phyloP scores from a whole-genome alignment of 306 rosid species.

The Pyrus communis region DNA sequence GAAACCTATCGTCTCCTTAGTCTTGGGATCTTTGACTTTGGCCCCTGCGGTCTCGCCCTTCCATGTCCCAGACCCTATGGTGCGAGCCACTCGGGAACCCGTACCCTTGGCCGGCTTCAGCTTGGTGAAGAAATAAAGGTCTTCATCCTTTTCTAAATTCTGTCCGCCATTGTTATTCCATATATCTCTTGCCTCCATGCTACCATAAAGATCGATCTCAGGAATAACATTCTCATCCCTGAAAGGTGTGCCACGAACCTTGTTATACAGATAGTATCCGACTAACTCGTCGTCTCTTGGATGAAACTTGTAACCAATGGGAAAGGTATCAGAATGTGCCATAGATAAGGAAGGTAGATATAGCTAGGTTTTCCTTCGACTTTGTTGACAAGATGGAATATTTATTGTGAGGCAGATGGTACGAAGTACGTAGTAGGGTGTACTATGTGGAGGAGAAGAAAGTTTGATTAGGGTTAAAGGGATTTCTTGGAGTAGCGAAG shows the following conservation, averaged over 20 bases:
- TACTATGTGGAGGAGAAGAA: too few species aligned
- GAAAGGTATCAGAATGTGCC: not conserved
- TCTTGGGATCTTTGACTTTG: not conserved
- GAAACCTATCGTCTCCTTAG: not conserved
- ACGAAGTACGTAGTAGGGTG: too few species aligned
- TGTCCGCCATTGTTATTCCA: not conserved
- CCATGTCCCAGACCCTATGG: not conserved
- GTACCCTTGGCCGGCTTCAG: not conserved
- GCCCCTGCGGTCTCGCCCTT: not conserved
- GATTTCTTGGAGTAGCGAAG: too few species aligned
- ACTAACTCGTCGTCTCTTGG: not conserved
- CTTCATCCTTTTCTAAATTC: not conserved
- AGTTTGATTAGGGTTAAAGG: too few species aligned
- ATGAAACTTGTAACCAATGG: not conserved
- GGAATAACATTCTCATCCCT: not conserved
- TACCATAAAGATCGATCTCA: not conserved
- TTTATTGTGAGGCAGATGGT: too few species aligned
- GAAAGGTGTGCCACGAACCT: not conserved
- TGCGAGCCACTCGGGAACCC: not conserved
- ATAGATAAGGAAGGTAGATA: not conserved
- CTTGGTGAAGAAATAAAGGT: not conserved
- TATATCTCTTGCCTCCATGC: not conserved
- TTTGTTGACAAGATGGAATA: too few species aligned
- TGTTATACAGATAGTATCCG: not conserved
- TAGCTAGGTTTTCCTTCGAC: too few species aligned